Evolutionary conservation across 148 eudicot species (phyloP), one percentile per base, ranked within the genome.

Genomic region (Selenicereus undatus): DNA sequence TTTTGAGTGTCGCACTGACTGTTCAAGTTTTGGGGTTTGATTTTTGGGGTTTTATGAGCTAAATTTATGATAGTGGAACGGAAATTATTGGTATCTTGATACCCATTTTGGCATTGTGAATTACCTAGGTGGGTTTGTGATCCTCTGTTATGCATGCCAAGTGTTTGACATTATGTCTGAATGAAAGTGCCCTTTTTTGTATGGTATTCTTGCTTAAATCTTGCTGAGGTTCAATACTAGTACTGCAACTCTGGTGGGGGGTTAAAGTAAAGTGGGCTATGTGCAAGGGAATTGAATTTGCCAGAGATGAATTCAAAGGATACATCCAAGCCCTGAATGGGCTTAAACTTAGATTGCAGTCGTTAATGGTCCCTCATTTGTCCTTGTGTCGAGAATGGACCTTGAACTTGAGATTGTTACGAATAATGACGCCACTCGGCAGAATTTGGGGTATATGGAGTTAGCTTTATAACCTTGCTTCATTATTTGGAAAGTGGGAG

Each of bases 111-210:
- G 36, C 13, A 29, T 75, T 52, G 24, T 29, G 20, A 8, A 51
- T 39, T 72, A 9, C 18, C 0, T 42, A 5, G 17, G 54, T 42
- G 76, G 14, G 29, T 2, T 22, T 72, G 7, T 21, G 51, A 0
- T 18, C 18, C 0, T 56, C 20, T 17, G 2, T 56, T 74, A 13
- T 74, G 77, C 77, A 27, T n/a, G 62, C 62, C 77, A 74, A 12
- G 22, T 74, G 77, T 74, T 74, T 74, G 77, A 74, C 50, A 27
- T 48, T n/a, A n/a, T 11, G 35, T 74, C 62, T 74, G 11, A 74
- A 74, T 48, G 62, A 50, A 74, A 10, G 3, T 20, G 56, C 30
- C 72, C 6, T 69, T 43, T 82, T 16, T 16, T 56, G n/a, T 56
- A 18, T 17, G 6, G 58, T 12, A 7, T 39, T 39, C 8, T 39